A percentile compares a stretch with the other conserved stretches of the same genome.
phyloP scores from a whole-genome alignment of 2,329 filamentous ascomycete species.

The Verticillium albo-atrum region DNA sequence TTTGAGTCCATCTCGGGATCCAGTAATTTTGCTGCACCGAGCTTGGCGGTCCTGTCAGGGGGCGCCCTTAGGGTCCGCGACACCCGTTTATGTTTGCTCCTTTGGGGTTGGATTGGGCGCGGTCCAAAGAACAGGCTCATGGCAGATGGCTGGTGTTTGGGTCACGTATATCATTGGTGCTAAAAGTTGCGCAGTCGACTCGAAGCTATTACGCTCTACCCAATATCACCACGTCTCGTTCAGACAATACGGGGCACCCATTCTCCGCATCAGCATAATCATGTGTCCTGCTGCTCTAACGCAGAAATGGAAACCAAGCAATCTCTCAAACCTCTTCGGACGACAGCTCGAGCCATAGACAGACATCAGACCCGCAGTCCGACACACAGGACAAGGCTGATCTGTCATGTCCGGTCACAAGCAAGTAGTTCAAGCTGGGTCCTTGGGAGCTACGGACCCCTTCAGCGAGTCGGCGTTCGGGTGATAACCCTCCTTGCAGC shows the following conservation, averaged over 20 bases:
- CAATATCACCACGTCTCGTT: no score
- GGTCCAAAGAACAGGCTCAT: not conserved
- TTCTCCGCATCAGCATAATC: no score
- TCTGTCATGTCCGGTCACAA: not conserved
- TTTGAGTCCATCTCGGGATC: conserved; percentile 7
- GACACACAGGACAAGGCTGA: not conserved
- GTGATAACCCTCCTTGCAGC: not conserved
- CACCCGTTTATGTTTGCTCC: not conserved
- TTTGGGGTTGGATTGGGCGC: not conserved
- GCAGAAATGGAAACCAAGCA: no score
- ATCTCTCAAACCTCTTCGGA: no score
- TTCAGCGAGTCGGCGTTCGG: not conserved
- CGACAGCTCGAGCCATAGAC: no score
- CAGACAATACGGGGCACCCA: no score
- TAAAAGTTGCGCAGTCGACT: not conserved
- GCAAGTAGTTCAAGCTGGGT: not conserved
- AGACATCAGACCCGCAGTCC: not conserved
- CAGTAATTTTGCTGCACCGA: conserved; percentile 7
- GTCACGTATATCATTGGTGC: no score
- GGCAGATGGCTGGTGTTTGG: not conserved
- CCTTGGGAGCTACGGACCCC: not conserved
- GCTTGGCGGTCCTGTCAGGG: conserved; percentile 6
- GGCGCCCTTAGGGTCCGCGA: not conserved
- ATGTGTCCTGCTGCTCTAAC: no score
- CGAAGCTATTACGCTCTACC: no score